Conservation (phyloP, 352 stramenopile species). For the Pythium aquatile region DNA sequence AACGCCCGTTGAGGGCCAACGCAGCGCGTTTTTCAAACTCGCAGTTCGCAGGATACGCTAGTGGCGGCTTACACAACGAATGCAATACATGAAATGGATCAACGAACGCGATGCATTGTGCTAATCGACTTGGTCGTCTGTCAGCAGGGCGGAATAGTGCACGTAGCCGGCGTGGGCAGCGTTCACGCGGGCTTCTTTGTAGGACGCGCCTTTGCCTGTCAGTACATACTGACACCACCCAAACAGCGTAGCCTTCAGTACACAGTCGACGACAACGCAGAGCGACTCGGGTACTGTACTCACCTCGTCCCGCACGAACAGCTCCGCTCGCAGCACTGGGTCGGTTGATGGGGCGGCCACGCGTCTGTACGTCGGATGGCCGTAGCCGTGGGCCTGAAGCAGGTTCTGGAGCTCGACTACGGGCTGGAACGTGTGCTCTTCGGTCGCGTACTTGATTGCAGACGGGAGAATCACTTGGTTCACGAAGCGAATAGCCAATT, state of each 20-base stretch:
- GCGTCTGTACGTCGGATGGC: conserved; percentile 69
- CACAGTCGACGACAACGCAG: not conserved
- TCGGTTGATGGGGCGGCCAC: conserved; percentile 49
- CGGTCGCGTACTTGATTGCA: conserved; percentile 51
- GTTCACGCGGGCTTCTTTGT: conserved; percentile 55
- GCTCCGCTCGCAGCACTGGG: conserved; percentile 43
- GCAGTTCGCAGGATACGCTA: not conserved
- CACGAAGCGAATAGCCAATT: conserved; percentile 61
- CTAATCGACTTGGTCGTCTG: conserved; percentile 7
- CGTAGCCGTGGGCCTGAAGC: conserved; percentile 60
- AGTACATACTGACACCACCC: conserved; percentile 27
- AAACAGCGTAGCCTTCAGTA: conserved; percentile 3
- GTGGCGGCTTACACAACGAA: not conserved
- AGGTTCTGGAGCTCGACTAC: conserved; percentile 65
- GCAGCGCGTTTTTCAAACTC: not conserved
- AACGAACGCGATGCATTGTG: not conserved
- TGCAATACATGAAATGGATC: conserved; percentile 5
- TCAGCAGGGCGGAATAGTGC: conserved; percentile 37
- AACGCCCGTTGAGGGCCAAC: not conserved
- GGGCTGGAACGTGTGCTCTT: conserved; percentile 53
- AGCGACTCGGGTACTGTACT: not conserved
- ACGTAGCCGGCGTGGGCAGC: conserved; percentile 53
- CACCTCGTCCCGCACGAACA: conserved; percentile 70
- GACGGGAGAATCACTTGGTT: conserved; percentile 59
- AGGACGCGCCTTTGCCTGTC: conserved; percentile 47